Conservation (phyloP, 163 green algal genomes). For the Scenedesmus sp. region DNA sequence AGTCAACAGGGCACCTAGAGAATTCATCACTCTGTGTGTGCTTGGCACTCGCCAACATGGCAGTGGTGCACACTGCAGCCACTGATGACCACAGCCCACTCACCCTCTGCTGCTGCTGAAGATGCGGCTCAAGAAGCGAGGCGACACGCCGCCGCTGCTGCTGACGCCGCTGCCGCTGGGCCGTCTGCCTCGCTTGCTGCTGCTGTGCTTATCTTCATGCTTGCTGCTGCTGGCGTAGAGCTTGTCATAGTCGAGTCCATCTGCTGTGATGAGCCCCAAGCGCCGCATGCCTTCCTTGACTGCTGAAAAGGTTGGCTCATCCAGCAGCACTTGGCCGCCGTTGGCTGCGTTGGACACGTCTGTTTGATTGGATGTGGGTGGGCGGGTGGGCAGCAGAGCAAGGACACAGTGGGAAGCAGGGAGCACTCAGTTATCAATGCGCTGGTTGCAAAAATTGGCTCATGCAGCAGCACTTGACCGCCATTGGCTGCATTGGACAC, state of each 20-base stretch:
- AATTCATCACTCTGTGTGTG: no score
- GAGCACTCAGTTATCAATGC: not conserved
- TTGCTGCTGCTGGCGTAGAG: slow-evolving; percentile 17
- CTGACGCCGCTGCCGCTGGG: not conserved
- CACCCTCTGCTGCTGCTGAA: not conserved
- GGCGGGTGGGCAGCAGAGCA: not conserved
- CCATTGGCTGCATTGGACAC: no score
- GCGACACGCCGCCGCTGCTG: not conserved
- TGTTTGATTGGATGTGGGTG: no score
- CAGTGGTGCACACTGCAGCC: no score
- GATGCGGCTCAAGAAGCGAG: not conserved
- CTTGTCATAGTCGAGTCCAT: slow-evolving; percentile 58
- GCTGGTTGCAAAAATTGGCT: no score
- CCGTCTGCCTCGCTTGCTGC: slow-evolving; percentile 10
- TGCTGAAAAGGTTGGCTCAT: slow-evolving; percentile 60
- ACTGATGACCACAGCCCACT: not conserved
- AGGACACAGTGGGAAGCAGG: not conserved
- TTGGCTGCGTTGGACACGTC: slow-evolving; percentile 61
- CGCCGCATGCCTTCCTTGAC: slow-evolving; percentile 61
- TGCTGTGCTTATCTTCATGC: not conserved
- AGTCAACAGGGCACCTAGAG: no score
- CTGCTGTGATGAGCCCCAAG: slow-evolving; percentile 60
- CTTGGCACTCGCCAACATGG: no score
- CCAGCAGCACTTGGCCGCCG: slow-evolving; percentile 67
- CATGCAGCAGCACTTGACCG: no score